Conservation (phyloP, 441 rosid species). For the Populus hybrid region DNA sequence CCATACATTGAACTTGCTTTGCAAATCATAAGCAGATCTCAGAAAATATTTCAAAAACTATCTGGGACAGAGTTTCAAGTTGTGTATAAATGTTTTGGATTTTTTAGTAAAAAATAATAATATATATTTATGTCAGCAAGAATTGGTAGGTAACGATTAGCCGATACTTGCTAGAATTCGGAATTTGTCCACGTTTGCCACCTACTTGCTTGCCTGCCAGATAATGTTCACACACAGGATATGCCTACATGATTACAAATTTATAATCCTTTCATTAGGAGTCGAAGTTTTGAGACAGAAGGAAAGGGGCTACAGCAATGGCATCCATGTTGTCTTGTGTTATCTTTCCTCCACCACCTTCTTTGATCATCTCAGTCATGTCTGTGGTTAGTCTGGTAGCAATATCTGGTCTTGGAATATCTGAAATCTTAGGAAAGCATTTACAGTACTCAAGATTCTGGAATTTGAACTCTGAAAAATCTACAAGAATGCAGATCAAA, state of each 20-base stretch:
- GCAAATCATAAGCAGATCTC: background rate
- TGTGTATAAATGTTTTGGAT: background rate
- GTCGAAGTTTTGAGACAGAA: background rate
- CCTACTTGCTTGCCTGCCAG: background rate
- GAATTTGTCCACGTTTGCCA: background rate
- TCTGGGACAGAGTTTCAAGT: background rate
- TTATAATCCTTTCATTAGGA: background rate
- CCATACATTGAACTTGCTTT: background rate
- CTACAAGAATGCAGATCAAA: constrained; percentile 13
- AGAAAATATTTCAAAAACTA: too few relatives aligned
- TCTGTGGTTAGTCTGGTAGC: constrained; percentile 34
- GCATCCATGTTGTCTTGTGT: constrained; percentile 16
- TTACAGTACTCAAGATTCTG: constrained; percentile 68
- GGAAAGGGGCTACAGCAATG: background rate
- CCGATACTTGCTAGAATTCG: too few relatives aligned
- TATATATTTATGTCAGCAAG: background rate
- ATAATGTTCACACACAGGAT: background rate
- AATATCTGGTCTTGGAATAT: constrained; percentile 32
- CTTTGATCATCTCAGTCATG: constrained; percentile 40
- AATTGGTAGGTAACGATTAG: background rate
- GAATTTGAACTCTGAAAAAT: constrained; percentile 9
- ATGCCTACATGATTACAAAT: background rate
- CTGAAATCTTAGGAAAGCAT: constrained; percentile 52
- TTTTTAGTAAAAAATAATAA: too few relatives aligned
- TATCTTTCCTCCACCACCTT: constrained; percentile 30